Evolutionary conservation across 1,284 basidiomycete species (phyloP).

Genomic region (Malassezia yamatoensis): DNA sequence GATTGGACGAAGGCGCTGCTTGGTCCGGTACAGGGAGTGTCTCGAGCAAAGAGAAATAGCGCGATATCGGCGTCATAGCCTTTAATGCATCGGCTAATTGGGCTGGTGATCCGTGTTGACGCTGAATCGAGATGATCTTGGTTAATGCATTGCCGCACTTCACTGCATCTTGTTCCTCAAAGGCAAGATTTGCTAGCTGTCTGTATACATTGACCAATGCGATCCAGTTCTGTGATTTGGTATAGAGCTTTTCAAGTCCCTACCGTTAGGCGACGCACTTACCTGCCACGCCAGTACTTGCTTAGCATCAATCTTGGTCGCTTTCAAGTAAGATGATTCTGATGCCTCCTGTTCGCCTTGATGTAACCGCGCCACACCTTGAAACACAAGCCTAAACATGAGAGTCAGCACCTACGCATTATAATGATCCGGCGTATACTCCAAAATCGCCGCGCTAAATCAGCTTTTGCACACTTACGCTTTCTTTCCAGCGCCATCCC

Average conservation of each 20-base stretch:
- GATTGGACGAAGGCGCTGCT: conserved; percentile 55
- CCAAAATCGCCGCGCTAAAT: conserved; percentile 19
- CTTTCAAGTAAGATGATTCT: conserved; percentile 42
- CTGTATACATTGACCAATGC: conserved; percentile 34
- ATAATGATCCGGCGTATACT: conserved; percentile 40
- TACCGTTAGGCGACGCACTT: neutral
- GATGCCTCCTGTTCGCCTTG: conserved; percentile 24
- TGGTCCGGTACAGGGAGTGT: conserved; percentile 64
- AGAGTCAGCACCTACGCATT: conserved; percentile 40
- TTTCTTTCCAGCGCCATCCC: conserved; percentile 10
- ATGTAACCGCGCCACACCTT: conserved; percentile 32
- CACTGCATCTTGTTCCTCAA: conserved; percentile 53
- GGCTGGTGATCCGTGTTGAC: conserved; percentile 54
- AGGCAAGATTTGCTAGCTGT: conserved; percentile 35
- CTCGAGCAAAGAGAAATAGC: conserved; percentile 59
- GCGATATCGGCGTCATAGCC: conserved; percentile 66
- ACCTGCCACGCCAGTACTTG: conserved; percentile 47
- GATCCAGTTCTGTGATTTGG: conserved; percentile 41
- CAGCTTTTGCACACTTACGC: conserved; percentile 8
- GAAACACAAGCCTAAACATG: conserved; percentile 15
- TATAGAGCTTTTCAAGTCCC: conserved; percentile 49
- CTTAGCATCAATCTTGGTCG: conserved; percentile 41
- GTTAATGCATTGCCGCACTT: conserved; percentile 73
- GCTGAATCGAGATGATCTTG: conserved; percentile 61
- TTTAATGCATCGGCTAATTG: conserved; percentile 52